Evolutionary conservation across 179 eudicot species (phyloP).

Genomic region (Silene vulgaris): DNA sequence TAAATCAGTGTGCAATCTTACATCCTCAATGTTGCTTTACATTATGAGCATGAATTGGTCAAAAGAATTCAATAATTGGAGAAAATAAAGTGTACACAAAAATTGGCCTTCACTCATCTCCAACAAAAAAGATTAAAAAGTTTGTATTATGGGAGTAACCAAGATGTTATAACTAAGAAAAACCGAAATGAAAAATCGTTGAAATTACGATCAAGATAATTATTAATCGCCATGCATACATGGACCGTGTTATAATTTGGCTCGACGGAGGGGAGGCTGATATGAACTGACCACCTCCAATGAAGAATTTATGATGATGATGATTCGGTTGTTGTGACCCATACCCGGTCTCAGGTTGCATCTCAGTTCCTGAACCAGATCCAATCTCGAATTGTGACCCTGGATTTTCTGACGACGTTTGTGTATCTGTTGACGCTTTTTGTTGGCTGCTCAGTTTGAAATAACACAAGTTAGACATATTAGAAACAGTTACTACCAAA

Average conservation of each 20-base stretch:
- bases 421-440: conserved; percentile 19
- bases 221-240: background rate
- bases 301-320: conserved; percentile 1
- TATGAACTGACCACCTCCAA: conserved; percentile 24
- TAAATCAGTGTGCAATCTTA: background rate
- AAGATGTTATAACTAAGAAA: background rate
- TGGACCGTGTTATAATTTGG: background rate
- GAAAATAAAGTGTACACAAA: background rate
- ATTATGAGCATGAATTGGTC: background rate
- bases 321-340: conserved; percentile 7
- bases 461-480: background rate
- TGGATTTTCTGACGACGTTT: conserved; percentile 8
- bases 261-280: conserved; percentile 6
- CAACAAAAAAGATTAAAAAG: background rate
- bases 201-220: conserved; percentile 10
- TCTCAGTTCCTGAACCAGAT: background rate
- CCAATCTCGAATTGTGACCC: background rate
- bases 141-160: background rate
- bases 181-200: background rate
- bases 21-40: background rate
- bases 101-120: background rate
- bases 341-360: background rate
- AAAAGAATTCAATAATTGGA: background rate
- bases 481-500: too few species aligned
- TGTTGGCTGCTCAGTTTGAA: conserved; percentile 6